Evolutionary conservation across 345 rosid genomes (phyloP), one percentile per base, ranked within the genome.

Genomic region (Eucalyptus curtisii): DNA sequence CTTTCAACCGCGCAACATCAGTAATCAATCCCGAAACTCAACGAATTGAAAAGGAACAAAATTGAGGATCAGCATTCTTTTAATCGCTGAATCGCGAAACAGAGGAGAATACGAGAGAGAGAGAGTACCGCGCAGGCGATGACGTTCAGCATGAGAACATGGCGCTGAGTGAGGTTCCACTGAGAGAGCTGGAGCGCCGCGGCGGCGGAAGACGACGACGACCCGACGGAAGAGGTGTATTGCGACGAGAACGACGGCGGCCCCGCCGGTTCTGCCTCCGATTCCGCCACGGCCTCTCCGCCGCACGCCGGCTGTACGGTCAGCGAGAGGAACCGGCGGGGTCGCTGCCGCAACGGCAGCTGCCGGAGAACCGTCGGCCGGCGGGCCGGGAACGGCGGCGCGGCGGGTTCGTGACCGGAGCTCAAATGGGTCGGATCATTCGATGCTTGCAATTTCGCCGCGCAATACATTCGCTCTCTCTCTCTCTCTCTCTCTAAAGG

Each of bases 121-220:
- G 84, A 22, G 45, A 89, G 85, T 64, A 97, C 98, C 48, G 93
- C 91, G 89, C 97, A 94, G 87, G 99, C 97, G 89, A 94, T 45
- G 95, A 93, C 90, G 87, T 92, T 95, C 88, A 96, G 95, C 55
- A 92, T 37, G 90, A 94, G 76, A 88, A 96, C 88, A 88, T 96
- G 99, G 82, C 96, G 97, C 50, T 94, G 91, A 25, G 97, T 94
- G 92, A 96, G 91, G 86, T 90, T 89, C 95, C 95, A 92, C n/a
- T 91, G 96, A 42, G 96, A 91, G 89, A 92, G 90, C 71, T 90
- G 95, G 64, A 95, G 93, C 80, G 96, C 87, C 80, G 96, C 87
- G 10, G 90, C 27, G 47, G 61, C 30, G 61, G 61, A 55, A 24
- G 90, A 81, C 30, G 91, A 52, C 57, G 25, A 71, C 13, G 91